Percentiles rank a stretch among this genome's conserved stretches.
phyloP scores from a whole-genome alignment of 371 early-diverging fungal species.

The Lichtheimia hyalospora region DNA sequence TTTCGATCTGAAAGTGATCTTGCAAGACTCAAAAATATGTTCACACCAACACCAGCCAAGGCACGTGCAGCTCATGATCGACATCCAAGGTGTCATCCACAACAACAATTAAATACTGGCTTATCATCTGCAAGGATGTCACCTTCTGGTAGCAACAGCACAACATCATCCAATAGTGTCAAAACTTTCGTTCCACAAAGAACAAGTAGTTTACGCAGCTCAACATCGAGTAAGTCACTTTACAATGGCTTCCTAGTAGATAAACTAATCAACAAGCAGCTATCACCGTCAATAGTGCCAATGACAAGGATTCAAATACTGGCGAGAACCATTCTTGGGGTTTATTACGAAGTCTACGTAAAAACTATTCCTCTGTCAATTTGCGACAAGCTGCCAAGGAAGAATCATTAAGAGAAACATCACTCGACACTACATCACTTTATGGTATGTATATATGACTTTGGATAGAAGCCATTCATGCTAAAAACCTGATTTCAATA shows the following conservation, averaged over 20 bases:
- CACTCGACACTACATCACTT: no score
- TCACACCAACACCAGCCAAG: slow-evolving; percentile 12
- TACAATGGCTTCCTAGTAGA: background rate
- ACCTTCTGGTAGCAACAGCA: no score
- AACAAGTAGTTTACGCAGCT: slow-evolving; percentile 1
- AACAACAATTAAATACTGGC: background rate
- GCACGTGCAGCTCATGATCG: background rate
- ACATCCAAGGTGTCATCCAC: background rate
- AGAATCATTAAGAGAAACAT: background rate
- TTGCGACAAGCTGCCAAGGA: slow-evolving; percentile 6
- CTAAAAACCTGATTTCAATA: slow-evolving; percentile 4
- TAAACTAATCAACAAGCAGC: background rate
- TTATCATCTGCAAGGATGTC: background rate
- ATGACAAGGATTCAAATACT: no score
- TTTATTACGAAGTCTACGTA: slow-evolving; percentile 4
- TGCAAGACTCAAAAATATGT: slow-evolving; percentile 15
- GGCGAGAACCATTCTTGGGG: slow-evolving; percentile 9
- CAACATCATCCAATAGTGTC: no score
- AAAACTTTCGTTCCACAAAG: slow-evolving; percentile 9
- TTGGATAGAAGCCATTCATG: no score
- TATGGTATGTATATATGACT: no score
- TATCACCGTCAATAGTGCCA: background rate
- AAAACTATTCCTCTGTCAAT: slow-evolving; percentile 13
- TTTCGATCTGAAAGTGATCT: slow-evolving; percentile 43
- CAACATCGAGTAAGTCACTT: background rate